These are phyloP conservation scores for Kuraishia borneana DNA, from an alignment of 805 yeast genomes.

Conservation along the genomic window DNA sequence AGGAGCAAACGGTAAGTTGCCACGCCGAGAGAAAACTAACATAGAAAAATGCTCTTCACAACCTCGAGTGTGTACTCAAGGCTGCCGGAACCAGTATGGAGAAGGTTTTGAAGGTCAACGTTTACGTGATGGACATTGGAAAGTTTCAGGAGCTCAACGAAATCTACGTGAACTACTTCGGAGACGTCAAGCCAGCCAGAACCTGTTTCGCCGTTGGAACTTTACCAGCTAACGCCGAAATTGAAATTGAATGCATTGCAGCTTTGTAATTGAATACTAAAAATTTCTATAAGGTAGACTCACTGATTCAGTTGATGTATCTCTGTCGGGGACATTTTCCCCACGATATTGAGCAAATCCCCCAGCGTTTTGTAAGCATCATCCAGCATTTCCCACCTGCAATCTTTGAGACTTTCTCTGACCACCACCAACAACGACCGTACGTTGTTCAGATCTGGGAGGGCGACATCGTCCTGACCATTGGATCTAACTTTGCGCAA, in stretches of 20 bases:
- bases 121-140: conserved; percentile 34
- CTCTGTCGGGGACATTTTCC: not conserved
- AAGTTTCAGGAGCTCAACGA: conserved; percentile 32
- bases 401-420: conserved; percentile 7
- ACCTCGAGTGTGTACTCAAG: conserved; percentile 30
- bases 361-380: conserved; percentile 11
- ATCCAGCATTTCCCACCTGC: conserved; percentile 15
- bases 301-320: too few relatives aligned
- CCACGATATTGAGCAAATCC: conserved; percentile 5
- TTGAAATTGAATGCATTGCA: conserved; percentile 36
- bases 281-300: not conserved
- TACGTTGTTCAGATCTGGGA: conserved; percentile 3
- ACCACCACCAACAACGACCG: conserved; percentile 9
- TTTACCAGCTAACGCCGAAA: conserved; percentile 33
- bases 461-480: not conserved
- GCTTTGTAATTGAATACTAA: conserved; percentile 14
- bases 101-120: conserved; percentile 31
- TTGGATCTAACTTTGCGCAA: conserved; percentile 4
- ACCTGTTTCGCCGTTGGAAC: conserved; percentile 19
- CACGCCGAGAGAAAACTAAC: not conserved
- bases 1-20: conserved; percentile 1
- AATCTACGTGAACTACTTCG: conserved; percentile 32
- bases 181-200: conserved; percentile 35
- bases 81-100: conserved; percentile 34
- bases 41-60: conserved; percentile 23